phyloP scores from a whole-genome alignment of 2,329 filamentous ascomycete species.

The Blastomyces parvus region DNA sequence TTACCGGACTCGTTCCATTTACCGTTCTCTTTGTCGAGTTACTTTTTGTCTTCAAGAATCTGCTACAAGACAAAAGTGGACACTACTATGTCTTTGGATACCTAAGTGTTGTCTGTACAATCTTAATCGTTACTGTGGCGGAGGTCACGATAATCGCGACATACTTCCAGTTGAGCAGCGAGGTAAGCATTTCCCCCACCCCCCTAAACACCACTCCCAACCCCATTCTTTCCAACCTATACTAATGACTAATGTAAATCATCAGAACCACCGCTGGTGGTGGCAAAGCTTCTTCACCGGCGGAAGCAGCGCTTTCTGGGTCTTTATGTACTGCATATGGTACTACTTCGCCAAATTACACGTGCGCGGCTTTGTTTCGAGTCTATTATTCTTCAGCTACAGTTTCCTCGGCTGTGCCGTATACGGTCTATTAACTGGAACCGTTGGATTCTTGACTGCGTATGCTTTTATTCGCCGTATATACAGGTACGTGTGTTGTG shows the following conservation, averaged over 20 bases:
- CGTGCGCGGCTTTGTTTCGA: slow-evolving; percentile 69
- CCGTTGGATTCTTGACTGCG: slow-evolving; percentile 72
- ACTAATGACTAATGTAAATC: slow-evolving; percentile 8
- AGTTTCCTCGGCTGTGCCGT: slow-evolving; percentile 71
- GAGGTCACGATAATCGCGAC: slow-evolving; percentile 77
- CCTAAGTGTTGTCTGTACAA: slow-evolving; percentile 60
- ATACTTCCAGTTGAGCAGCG: slow-evolving; percentile 71
- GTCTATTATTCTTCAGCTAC: slow-evolving; percentile 76
- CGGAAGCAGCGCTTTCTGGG: slow-evolving; percentile 66
- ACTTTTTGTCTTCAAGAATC: slow-evolving; percentile 73
- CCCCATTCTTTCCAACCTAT: background rate
- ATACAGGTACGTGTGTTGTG: slow-evolving; percentile 53
- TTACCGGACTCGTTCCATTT: slow-evolving; percentile 73
- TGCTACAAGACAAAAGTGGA: slow-evolving; percentile 84
- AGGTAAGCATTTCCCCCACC: slow-evolving; percentile 39
- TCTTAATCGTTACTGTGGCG: slow-evolving; percentile 66
- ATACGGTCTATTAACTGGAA: slow-evolving; percentile 72
- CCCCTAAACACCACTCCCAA: background rate
- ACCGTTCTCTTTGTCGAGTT: slow-evolving; percentile 83
- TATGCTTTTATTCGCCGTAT: slow-evolving; percentile 78
- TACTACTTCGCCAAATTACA: slow-evolving; percentile 74
- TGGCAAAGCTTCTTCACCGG: slow-evolving; percentile 80
- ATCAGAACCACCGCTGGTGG: slow-evolving; percentile 77
- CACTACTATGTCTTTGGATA: slow-evolving; percentile 93
- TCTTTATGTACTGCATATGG: slow-evolving; percentile 74